Evolutionary conservation across 2,329 filamentous ascomycete genomes (phyloP), one percentile per base, ranked within the genome.

Genomic region (Pseudogymnoascus sp.): DNA sequence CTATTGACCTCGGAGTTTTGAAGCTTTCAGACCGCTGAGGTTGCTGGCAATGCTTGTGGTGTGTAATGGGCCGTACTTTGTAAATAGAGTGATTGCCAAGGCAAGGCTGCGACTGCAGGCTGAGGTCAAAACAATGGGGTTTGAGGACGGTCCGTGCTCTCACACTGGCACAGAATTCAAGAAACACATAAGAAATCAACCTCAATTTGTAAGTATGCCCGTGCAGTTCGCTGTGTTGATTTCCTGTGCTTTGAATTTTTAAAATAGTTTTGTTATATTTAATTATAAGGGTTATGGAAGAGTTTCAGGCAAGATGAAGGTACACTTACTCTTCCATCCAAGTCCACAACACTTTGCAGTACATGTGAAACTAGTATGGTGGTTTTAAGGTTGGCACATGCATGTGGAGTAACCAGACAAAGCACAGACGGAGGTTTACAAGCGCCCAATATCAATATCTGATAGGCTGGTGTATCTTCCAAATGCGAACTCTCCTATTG

Each of bases 341-440:
- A 44, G 26, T 44, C 10, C 40, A 44, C 40, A 44, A 8, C 21
- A 44, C 21, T 44, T 13, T 10, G 5, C 3, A 11, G 26, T 54
- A 54, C 47, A 33, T 54, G 47, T 54, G 47, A 54, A 54, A 11
- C 47, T 54, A 54, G 47, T 33, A 33, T 5, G 8, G 47, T 33
- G 15, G 9, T 54, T 54, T 54, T 33, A 54, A 54, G 47, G 47
- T 54, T 54, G 47, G 47, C 47, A 54, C 47, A 54, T 33, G 47
- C 47, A 54, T 33, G 47, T 54, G 47, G 47, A 54, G 47, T 21
- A 54, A 54, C 29, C 29, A 33, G 3, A 54, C 47, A 11, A 6
- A 35, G 47, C 47, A 54, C 47, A 15, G 47, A 54, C 47, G n/a
- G 47, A 35, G 13, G 8, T 54, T 54, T 29, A 54, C 47, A 54